Evolutionary conservation across 129 eudicot genomes (phyloP).

Genomic region (Lactuca sativa): DNA sequence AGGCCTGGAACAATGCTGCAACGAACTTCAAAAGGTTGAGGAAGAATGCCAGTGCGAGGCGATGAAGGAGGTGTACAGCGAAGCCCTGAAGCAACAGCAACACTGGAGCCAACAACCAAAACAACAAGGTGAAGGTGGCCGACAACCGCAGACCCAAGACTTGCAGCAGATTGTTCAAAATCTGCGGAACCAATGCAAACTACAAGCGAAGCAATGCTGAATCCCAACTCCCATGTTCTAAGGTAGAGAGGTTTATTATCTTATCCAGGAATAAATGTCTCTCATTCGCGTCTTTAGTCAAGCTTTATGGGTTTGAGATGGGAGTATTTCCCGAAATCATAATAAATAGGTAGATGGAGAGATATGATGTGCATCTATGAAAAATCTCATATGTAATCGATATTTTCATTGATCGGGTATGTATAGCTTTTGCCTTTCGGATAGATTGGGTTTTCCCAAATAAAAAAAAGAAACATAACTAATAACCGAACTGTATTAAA

Average conservation of each 20-base stretch:
- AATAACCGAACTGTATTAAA: too few relatives aligned
- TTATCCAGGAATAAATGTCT: neutral
- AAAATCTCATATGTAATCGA: too few relatives aligned
- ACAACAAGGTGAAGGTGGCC: neutral
- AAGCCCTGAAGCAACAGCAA: neutral
- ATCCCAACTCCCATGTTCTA: neutral
- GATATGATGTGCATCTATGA: too few relatives aligned
- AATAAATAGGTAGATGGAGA: too few relatives aligned
- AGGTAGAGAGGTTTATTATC: too few relatives aligned
- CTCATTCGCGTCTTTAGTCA: neutral
- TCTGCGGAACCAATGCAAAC: neutral
- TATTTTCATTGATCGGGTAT: too few relatives aligned
- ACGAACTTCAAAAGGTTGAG: constrained; percentile 7
- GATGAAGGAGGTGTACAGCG: neutral
- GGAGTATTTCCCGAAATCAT: too few relatives aligned
- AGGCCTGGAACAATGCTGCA: constrained; percentile 17
- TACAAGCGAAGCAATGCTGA: neutral
- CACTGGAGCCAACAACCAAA: neutral
- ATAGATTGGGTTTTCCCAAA: too few relatives aligned
- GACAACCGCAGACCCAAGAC: neutral
- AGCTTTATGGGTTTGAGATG: constrained; percentile 4
- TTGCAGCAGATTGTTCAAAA: neutral
- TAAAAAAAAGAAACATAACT: too few relatives aligned
- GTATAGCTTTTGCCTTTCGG: too few relatives aligned
- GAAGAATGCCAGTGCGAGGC: neutral